phyloP scores from a whole-genome alignment of 2,329 filamentous ascomycete species.

The Xylaria sp. region DNA sequence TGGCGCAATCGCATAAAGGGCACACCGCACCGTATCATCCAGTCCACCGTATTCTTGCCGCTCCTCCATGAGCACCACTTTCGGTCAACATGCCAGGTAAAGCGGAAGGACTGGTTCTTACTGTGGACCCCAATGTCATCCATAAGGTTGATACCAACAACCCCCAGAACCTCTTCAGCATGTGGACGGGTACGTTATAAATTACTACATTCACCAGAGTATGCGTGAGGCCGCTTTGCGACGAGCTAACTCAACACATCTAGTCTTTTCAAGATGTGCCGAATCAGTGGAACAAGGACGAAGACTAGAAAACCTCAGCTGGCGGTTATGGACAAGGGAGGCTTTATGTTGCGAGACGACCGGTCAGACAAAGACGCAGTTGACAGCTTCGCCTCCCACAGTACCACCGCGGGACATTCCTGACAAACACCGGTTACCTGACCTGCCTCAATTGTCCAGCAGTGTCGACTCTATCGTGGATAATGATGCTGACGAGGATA shows the following conservation, averaged over 20 bases:
- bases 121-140: constrained; percentile 85
- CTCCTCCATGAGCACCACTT: constrained; percentile 26
- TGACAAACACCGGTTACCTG: constrained; percentile 39
- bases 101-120: constrained; percentile 79
- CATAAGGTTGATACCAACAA: constrained; percentile 93
- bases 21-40: constrained; percentile 18
- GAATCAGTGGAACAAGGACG: constrained; percentile 90
- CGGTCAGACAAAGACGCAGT: constrained; percentile 45
- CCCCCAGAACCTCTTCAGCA: constrained; percentile 87
- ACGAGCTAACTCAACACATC: constrained; percentile 31
- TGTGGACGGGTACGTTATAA: constrained; percentile 79
- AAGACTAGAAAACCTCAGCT: constrained; percentile 89
- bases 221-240: background rate
- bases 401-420: constrained; percentile 48
- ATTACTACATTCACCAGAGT: background rate
- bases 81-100: constrained; percentile 67
- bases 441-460: constrained; percentile 67
- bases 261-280: constrained; percentile 91
- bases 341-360: constrained; percentile 77
- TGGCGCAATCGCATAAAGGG: constrained; percentile 25
- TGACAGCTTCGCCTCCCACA: constrained; percentile 34
- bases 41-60: constrained; percentile 5
- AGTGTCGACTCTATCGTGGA: constrained; percentile 71
- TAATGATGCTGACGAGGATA: constrained; percentile 62
- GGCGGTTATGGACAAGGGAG: constrained; percentile 92